Percentiles rank a stretch among this genome's conserved stretches.
Conservation (phyloP, 495 filamentous ascomycete genomes). For the Penicillium lividum region DNA sequence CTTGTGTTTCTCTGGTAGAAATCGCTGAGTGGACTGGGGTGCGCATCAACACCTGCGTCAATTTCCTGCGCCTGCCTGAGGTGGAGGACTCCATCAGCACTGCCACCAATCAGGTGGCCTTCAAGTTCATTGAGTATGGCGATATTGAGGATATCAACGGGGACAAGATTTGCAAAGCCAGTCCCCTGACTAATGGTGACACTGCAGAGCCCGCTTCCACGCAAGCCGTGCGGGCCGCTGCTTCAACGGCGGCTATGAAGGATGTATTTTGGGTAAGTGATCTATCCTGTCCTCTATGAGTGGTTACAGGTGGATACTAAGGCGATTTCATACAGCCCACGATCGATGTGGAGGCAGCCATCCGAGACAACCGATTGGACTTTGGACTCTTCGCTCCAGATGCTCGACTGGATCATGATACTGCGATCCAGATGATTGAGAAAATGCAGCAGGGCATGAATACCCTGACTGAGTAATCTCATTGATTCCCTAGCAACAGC, state of each 20-base stretch:
- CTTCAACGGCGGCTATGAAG: slow-evolving; percentile 17
- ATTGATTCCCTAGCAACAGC: not conserved
- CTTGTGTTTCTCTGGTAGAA: slow-evolving; percentile 33
- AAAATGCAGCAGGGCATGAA: slow-evolving; percentile 25
- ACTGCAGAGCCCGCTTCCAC: slow-evolving; percentile 11
- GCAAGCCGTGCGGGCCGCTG: slow-evolving; percentile 6
- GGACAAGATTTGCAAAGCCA: not conserved
- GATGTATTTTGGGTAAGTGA: slow-evolving; percentile 25
- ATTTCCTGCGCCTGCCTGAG: slow-evolving; percentile 38
- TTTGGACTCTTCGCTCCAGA: slow-evolving; percentile 36
- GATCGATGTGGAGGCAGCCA: slow-evolving; percentile 37
- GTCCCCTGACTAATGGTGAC: slow-evolving; percentile 15
- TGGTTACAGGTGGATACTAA: slow-evolving; percentile 15
- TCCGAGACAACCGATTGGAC: slow-evolving; percentile 33
- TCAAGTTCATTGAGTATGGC: slow-evolving; percentile 17
- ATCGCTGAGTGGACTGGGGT: slow-evolving; percentile 41
- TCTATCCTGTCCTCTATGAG: slow-evolving; percentile 3
- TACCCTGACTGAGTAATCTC: slow-evolving; percentile 5
- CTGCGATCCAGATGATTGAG: slow-evolving; percentile 25
- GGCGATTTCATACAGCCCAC: slow-evolving; percentile 31
- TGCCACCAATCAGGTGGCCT: slow-evolving; percentile 3
- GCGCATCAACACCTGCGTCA: slow-evolving; percentile 36
- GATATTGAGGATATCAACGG: slow-evolving; percentile 10
- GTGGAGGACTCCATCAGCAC: slow-evolving; percentile 10
- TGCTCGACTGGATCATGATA: slow-evolving; percentile 20